Evolutionary conservation across 163 green algal genomes (phyloP), one percentile per base, ranked within the genome.

Genomic region (Smithsoniella earleae): DNA sequence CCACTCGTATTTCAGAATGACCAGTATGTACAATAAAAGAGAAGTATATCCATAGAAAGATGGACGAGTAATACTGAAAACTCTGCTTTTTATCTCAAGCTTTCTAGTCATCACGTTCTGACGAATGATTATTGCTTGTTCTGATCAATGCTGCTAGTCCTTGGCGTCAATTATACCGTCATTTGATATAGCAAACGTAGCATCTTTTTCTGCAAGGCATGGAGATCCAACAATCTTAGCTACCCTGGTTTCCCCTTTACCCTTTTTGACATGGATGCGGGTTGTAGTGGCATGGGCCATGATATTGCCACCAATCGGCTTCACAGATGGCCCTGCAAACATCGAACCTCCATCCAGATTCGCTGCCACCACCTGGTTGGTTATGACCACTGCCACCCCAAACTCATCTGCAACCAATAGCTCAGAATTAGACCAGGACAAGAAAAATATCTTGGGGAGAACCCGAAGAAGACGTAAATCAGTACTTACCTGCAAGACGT

Each of bases 241-340:
- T 0, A 91, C 82, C 5, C 94, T 81, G 76, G 89, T 95, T 46
- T 97, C 93, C 13, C 86, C 90, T 1, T 89, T 77, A 0, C 91
- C 93, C 77, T 98, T 98, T 73, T 89, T 90, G 25, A 98, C 76
- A 73, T 77, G 85, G 31, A 99, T 82, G 1, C 95, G 82, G 0
- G 94, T 99, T 33, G 94, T 98, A 25, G 92, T 93, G 22, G 94
- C 93, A 81, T 99, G 95, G n/a, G 95, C 95, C 89, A 99, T 97
- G 83, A 99, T 98, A 83, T 99, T 97, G 72, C 95, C 95, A 30
- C 95, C 95, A 69, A 99, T 97, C n/a, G 95, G 90, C 84, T 98
- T 98, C 25, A 98, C 77, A 22, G 79, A 77, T 1, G 88, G 89
- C 0, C 87, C 92, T n/a, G 87, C 86, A 87, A 97, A 97, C 84